phyloP scores from a whole-genome alignment of 2,329 filamentous ascomycete genomes.

The Calonectria hawksworthii region DNA sequence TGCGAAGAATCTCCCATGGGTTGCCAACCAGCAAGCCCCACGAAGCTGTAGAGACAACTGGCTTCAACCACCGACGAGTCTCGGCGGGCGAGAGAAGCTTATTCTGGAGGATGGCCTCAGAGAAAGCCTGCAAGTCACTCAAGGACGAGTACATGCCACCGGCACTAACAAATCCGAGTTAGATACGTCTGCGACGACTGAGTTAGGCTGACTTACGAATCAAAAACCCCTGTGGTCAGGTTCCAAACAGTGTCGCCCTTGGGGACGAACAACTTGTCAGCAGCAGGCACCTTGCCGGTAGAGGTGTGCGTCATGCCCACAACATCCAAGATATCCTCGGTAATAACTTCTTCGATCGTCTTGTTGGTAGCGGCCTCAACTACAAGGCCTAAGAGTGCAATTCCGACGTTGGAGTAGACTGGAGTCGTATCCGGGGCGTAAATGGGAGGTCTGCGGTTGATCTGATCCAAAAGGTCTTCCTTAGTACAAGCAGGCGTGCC shows the following conservation, averaged over 20 bases:
- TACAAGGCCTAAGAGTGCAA: constrained; percentile 59
- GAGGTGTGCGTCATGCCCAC: constrained; percentile 58
- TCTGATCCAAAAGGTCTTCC: constrained; percentile 46
- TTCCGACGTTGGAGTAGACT: constrained; percentile 64
- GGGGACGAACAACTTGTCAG: constrained; percentile 53
- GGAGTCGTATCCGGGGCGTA: constrained; percentile 60
- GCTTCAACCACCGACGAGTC: constrained; percentile 63
- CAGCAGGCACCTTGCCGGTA: constrained; percentile 49
- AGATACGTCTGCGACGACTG: not conserved
- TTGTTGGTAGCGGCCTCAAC: constrained; percentile 60
- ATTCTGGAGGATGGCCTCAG: constrained; percentile 57
- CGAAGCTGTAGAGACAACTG: constrained; percentile 53
- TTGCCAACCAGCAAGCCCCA: constrained; percentile 56
- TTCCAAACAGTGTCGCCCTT: constrained; percentile 52
- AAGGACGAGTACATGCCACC: constrained; percentile 59
- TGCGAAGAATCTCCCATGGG: constrained; percentile 63
- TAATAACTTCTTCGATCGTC: constrained; percentile 54
- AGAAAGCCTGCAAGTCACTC: constrained; percentile 57
- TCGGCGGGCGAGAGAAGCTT: constrained; percentile 55
- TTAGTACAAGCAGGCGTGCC: constrained; percentile 49
- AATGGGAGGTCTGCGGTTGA: constrained; percentile 51
- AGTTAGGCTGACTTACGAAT: constrained; percentile 45
- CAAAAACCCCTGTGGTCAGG: constrained; percentile 50
- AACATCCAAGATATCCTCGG: constrained; percentile 57
- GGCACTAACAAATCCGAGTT: constrained; percentile 40